Evolutionary conservation across 2,329 filamentous ascomycete genomes (phyloP).

Genomic region (Monilinia fructicola): DNA sequence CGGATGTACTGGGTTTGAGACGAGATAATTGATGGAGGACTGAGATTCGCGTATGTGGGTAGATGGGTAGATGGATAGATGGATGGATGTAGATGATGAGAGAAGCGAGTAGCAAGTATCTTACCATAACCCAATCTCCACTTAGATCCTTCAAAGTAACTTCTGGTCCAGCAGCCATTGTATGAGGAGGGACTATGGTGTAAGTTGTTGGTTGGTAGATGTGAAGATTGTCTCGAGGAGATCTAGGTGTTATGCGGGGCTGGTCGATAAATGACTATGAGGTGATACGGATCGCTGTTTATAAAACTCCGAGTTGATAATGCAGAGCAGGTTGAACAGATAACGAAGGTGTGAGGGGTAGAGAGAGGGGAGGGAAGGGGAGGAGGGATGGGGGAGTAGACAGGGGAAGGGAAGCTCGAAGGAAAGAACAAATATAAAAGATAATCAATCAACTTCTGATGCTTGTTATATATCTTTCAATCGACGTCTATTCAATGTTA

Average conservation of each 20-base stretch:
- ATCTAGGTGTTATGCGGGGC: background rate
- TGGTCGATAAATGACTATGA: no score
- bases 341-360: background rate
- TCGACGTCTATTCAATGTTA: no score
- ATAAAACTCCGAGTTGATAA: background rate
- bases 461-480: slow-evolving; percentile 15
- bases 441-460: background rate
- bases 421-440: background rate
- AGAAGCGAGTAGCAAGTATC: slow-evolving; percentile 21
- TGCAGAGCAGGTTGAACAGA: background rate
- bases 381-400: no score
- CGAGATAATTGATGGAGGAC: background rate
- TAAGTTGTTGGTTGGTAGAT: background rate
- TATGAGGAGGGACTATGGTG: background rate
- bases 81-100: background rate
- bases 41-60: no score
- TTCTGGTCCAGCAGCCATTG: slow-evolving; percentile 56
- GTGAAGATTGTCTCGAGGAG: background rate
- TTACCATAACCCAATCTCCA: slow-evolving; percentile 55
- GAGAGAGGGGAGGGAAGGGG: background rate
- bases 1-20: background rate
- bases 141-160: slow-evolving; percentile 53
- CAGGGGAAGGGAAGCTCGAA: background rate
- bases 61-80: slow-evolving; percentile 3
- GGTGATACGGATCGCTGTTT: background rate